Conservation (phyloP, 2,329 filamentous ascomycete species). For the Zymoseptoria tritici region DNA sequence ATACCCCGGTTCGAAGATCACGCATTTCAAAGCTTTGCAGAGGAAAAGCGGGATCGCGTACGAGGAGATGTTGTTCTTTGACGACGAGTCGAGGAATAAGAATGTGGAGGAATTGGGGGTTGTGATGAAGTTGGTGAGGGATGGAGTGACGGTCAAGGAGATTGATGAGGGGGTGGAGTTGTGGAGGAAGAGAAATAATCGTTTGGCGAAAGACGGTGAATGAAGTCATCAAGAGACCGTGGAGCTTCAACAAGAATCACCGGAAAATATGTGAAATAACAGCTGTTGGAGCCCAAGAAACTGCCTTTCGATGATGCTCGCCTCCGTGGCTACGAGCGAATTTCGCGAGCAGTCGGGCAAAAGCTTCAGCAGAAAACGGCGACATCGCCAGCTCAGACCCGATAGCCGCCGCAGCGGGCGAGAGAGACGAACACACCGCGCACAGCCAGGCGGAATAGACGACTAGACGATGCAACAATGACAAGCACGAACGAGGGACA, state of each 20-base stretch:
- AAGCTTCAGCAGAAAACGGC: no score
- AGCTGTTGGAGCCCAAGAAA: no score
- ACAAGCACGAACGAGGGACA: not conserved
- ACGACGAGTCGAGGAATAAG: conserved; percentile 79
- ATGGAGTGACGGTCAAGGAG: conserved; percentile 70
- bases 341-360: no score
- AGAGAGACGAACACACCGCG: no score
- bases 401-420: no score
- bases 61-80: conserved; percentile 90
- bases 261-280: no score
- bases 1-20: conserved; percentile 72
- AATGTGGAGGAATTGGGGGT: conserved; percentile 77
- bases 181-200: conserved; percentile 69
- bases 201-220: conserved; percentile 19
- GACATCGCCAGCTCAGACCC: no score
- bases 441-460: not conserved
- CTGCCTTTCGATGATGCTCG: no score
- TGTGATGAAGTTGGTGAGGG: conserved; percentile 72
- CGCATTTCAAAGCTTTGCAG: conserved; percentile 70
- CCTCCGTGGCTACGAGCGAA: no score
- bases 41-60: conserved; percentile 63
- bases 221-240: not conserved
- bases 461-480: not conserved
- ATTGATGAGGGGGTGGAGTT: conserved; percentile 70
- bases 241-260: no score